These are phyloP conservation scores for Xerocomellus chrysenteron DNA, from an alignment of 768 basidiomycete species.

Conservation along the genomic window DNA sequence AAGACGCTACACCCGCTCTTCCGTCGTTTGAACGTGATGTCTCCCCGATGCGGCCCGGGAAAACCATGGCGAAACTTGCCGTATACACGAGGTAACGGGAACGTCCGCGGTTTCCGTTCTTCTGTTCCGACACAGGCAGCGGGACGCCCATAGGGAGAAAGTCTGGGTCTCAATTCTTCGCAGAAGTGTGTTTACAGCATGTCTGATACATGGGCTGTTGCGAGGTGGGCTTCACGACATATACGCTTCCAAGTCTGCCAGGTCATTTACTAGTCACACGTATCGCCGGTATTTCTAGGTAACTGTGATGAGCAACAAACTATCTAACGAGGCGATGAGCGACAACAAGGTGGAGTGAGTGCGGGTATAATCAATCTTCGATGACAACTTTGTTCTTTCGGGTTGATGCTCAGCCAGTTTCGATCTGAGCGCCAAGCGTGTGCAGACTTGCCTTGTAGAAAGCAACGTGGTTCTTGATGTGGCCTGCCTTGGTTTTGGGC, in stretches of 20 bases:
- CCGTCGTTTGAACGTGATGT: not conserved
- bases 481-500: slow-evolving; percentile 53
- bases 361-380: slow-evolving; percentile 6
- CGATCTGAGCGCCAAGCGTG: not conserved
- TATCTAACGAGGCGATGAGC: not conserved
- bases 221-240: not conserved
- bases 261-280: too few relatives aligned
- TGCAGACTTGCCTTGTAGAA: slow-evolving; percentile 67
- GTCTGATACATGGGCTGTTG: not conserved
- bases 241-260: too few relatives aligned
- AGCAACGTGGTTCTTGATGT: slow-evolving; percentile 67
- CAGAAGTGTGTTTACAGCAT: not conserved
- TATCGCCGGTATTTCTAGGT: not conserved
- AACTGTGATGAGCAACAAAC: not conserved
- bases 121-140: not conserved
- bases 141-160: not conserved
- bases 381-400: slow-evolving; percentile 23
- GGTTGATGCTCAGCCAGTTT: not conserved
- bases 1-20: not conserved
- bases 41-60: not conserved
- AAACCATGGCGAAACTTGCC: too few relatives aligned
- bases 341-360: not conserved
- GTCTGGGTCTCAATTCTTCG: not conserved
- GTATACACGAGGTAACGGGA: not conserved
- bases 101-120: not conserved